These are phyloP conservation scores for Dendrocalamus latiflorus DNA, from an alignment of 202 grass and related monocot genomes.

Conservation along the genomic window DNA sequence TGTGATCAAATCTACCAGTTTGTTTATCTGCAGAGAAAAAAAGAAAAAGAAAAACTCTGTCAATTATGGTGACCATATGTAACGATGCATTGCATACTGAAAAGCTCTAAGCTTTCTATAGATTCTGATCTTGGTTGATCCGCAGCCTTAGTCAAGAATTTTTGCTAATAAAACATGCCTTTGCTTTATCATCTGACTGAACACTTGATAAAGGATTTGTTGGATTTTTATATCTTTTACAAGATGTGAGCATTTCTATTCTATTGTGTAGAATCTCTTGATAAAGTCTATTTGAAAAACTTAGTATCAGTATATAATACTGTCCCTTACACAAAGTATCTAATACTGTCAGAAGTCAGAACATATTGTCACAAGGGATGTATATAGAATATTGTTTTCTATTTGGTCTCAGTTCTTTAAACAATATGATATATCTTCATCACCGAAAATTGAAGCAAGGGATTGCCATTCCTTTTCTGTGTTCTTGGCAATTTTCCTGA, in stretches of 20 bases:
- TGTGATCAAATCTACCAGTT: not conserved
- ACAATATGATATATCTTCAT: not conserved
- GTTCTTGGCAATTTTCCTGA: not conserved
- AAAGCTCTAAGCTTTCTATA: too few species aligned
- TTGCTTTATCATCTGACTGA: not conserved
- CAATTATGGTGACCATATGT: slow-evolving; percentile 1
- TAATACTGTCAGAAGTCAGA: not conserved
- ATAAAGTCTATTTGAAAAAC: not conserved
- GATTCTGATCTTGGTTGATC: not conserved
- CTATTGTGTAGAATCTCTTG: not conserved
- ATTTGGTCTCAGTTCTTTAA: not conserved
- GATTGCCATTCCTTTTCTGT: not conserved
- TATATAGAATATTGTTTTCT: slow-evolving; percentile 1
- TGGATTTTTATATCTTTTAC: too few species aligned
- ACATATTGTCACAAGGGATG: not conserved
- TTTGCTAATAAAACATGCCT: not conserved
- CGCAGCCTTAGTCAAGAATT: not conserved
- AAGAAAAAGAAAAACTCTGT: not conserved
- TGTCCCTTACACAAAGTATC: not conserved
- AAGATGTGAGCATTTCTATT: too few species aligned
- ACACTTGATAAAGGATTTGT: not conserved
- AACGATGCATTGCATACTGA: slow-evolving; percentile 8
- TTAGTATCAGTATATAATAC: not conserved
- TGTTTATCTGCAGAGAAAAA: not conserved
- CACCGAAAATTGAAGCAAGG: not conserved